Evolutionary conservation across 192 early-diverging fungal genomes (phyloP).

Genomic region (Phycomyces blakesleeanus): DNA sequence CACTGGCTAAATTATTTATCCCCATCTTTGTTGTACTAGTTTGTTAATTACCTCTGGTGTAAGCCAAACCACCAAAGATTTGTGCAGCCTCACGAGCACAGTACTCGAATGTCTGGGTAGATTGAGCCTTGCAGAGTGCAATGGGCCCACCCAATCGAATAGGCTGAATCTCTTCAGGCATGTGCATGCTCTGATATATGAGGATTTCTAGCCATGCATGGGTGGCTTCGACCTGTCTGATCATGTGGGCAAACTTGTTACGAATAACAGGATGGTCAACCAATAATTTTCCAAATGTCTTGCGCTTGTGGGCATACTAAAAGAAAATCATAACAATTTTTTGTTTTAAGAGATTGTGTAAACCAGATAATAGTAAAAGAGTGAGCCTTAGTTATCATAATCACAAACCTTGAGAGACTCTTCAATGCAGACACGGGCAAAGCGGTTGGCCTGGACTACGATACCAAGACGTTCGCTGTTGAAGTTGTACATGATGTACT

Average conservation of each 20-base stretch:
- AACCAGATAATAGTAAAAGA: no score
- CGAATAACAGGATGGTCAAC: slow-evolving; percentile 83
- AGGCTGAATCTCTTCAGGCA: slow-evolving; percentile 66
- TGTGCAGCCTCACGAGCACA: slow-evolving; percentile 89
- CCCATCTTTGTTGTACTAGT: neutral
- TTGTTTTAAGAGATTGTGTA: no score
- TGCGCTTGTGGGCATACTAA: slow-evolving; percentile 73
- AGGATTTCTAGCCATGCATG: slow-evolving; percentile 81
- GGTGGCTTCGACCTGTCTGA: slow-evolving; percentile 79
- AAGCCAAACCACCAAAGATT: slow-evolving; percentile 84
- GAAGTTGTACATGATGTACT: slow-evolving; percentile 58
- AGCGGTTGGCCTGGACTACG: slow-evolving; percentile 78
- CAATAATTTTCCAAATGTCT: slow-evolving; percentile 84
- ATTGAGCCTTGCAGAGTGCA: slow-evolving; percentile 80
- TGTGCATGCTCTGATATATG: slow-evolving; percentile 63
- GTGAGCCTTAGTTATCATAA: neutral
- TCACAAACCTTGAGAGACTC: slow-evolving; percentile 57
- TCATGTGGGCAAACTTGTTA: slow-evolving; percentile 80
- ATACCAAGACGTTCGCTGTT: slow-evolving; percentile 83
- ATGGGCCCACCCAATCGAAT: slow-evolving; percentile 82
- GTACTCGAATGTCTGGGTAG: slow-evolving; percentile 83
- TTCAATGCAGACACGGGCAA: slow-evolving; percentile 84
- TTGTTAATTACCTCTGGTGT: slow-evolving; percentile 52
- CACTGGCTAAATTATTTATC: neutral
- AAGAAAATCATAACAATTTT: no score